Evolutionary conservation across 2,329 filamentous ascomycete species (phyloP).

Genomic region (Aureobasidium melanogenum): DNA sequence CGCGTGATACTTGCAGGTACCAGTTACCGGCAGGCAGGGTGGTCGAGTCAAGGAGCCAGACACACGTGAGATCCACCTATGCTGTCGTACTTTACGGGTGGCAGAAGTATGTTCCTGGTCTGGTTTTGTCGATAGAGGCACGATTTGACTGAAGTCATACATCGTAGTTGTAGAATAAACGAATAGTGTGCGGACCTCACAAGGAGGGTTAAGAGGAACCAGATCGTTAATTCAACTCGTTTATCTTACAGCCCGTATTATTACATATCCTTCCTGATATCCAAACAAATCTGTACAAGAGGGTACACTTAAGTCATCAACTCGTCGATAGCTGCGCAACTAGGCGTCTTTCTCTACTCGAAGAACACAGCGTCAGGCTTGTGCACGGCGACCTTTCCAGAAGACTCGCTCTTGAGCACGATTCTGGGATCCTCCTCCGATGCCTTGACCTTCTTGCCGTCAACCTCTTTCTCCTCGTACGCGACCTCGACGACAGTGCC

Average conservation of each 20-base stretch:
- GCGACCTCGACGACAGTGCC: conserved; percentile 36
- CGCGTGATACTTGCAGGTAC: too few relatives aligned
- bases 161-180: background rate
- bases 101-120: background rate
- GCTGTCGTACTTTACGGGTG: background rate
- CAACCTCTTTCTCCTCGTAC: conserved; percentile 31
- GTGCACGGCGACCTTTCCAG: conserved; percentile 35
- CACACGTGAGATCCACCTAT: background rate
- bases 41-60: background rate
- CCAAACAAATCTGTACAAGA: too few relatives aligned
- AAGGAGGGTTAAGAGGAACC: background rate
- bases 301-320: too few relatives aligned
- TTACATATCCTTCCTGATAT: background rate
- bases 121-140: background rate
- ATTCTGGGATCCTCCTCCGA: conserved; percentile 35
- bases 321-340: too few relatives aligned
- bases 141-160: too few relatives aligned
- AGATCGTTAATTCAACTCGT: background rate
- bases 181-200: background rate
- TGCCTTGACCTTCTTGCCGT: conserved; percentile 34
- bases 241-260: background rate
- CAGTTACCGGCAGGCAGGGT: background rate
- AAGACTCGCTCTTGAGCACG: conserved; percentile 31
- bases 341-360: background rate
- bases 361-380: conserved; percentile 36